Base-by-base conservation (phyloP, 805 yeast genomes). In the Cyberlindnera petersonii region DNA sequence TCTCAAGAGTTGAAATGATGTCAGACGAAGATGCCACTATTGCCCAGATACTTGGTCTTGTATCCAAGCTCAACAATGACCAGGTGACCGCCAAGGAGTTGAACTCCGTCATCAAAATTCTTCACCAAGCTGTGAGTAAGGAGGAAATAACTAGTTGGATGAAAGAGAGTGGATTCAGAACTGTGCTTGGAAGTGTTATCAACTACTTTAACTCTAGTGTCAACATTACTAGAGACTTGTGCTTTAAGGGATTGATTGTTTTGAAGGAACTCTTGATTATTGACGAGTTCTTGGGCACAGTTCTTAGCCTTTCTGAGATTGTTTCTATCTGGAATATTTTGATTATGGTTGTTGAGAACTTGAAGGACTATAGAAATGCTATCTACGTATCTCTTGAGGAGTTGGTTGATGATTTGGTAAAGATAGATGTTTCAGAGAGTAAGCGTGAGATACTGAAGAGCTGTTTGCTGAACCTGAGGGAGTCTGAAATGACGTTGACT, bases 361-460 rank as follows among this genome's bases (percentile, higher is more conserved):
- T 56, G 37, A 53, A 43, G 18, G 46, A 42, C 19, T 49, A 44
- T 35, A 45, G 47, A 26, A 55, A 50, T 37, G 48, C 54, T 8
- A 45, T 56, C 6, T 55, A 41, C 24, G 33, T 53, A n/a, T 42
- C 53, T 10, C 46, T 50, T 26, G 58, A 55, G 33, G 60, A 56
- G 30, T 29, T 54, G n/a, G 44, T 43, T 22, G 56, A 50, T 26
- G 53, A 52, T 19, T 33, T 54, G 31, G 11, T 56, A 14, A 38
- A 35, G 2, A 23, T 48, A 16, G 31, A 37, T 6, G 20, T 47
- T 2, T 15, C 24, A 3, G 39, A 21, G 5, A 27, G 26, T 19
- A 45, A 38, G 13, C 7, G 13, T 6, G 46, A 39, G 15, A 42
- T 54, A 2, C 22, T 52, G 20, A 36, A 46, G 31, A 32, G 37